These are phyloP conservation scores for Lycium ferocissimum DNA, from an alignment of 257 asterid genomes.

Conservation along the genomic window DNA sequence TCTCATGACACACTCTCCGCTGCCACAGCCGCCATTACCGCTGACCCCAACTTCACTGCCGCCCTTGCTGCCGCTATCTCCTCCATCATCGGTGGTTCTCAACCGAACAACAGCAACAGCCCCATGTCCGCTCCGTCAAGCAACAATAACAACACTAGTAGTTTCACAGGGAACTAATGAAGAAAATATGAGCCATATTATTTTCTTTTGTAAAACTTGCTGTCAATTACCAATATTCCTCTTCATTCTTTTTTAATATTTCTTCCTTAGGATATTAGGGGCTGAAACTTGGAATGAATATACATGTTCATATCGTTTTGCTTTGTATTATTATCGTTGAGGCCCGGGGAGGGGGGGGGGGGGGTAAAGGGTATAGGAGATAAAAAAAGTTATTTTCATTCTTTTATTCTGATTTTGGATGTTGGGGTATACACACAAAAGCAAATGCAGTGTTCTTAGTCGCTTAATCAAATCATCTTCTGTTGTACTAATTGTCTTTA, in stretches of 20 bases:
- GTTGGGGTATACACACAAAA: neutral
- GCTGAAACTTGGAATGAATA: slow-evolving; percentile 2
- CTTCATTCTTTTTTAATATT: neutral
- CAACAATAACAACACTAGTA: slow-evolving; percentile 40
- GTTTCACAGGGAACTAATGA: slow-evolving; percentile 52
- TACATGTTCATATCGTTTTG: slow-evolving; percentile 11
- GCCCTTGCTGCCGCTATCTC: slow-evolving; percentile 90
- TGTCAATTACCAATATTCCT: slow-evolving; percentile 10
- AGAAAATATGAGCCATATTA: neutral
- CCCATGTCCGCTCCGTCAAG: slow-evolving; percentile 37
- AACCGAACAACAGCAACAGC: slow-evolving; percentile 39
- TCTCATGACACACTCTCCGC: slow-evolving; percentile 72
- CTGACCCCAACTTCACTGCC: slow-evolving; percentile 90
- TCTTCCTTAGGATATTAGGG: neutral
- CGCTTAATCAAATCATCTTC: neutral
- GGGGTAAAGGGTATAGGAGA: neutral
- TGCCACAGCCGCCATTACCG: slow-evolving; percentile 79
- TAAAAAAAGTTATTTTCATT: slow-evolving; percentile 5
- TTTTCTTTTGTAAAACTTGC: slow-evolving; percentile 13
- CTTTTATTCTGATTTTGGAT: slow-evolving; percentile 23
- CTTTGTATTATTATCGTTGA: neutral
- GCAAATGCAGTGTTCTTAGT: neutral
- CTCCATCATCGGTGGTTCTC: slow-evolving; percentile 75
- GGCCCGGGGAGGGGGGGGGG: neutral
- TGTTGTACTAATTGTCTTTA: neutral